These are phyloP conservation scores for Colletotrichum scovillei DNA, from an alignment of 2,329 filamentous ascomycete genomes.

Conservation along the genomic window DNA sequence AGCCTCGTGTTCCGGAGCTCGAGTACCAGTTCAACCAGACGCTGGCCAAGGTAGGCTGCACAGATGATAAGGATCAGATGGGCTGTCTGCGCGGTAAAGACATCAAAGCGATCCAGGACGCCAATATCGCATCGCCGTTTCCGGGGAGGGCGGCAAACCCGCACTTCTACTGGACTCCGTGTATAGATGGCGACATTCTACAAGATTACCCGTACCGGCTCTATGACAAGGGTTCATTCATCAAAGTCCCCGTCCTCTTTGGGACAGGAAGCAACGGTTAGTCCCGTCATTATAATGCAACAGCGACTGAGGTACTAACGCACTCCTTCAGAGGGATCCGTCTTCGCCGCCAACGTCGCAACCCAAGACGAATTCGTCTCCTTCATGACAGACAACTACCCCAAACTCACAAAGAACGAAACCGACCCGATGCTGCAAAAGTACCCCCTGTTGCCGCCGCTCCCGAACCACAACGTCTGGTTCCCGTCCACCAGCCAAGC, in stretches of 20 bases:
- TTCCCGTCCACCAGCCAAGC: constrained; percentile 55
- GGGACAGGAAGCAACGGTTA: constrained; percentile 57
- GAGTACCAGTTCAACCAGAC: constrained; percentile 60
- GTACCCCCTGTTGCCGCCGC: constrained; percentile 51
- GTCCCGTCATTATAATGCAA: constrained; percentile 16
- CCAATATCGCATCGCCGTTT: constrained; percentile 54
- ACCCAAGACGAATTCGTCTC: constrained; percentile 46
- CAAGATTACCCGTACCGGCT: constrained; percentile 53
- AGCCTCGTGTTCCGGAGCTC: constrained; percentile 55
- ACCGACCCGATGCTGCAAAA: constrained; percentile 47
- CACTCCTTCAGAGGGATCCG: constrained; percentile 54
- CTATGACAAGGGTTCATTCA: constrained; percentile 52
- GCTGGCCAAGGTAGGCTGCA: constrained; percentile 50
- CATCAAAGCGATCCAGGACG: constrained; percentile 50
- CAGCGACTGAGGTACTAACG: constrained; percentile 1
- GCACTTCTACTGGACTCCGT: constrained; percentile 63
- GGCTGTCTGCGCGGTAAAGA: constrained; percentile 54
- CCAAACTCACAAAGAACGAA: constrained; percentile 50
- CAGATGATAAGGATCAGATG: constrained; percentile 46
- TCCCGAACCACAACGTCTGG: constrained; percentile 54
- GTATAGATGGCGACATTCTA: constrained; percentile 59
- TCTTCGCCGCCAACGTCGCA: constrained; percentile 54
- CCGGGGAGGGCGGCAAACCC: constrained; percentile 48
- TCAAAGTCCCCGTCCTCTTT: constrained; percentile 57
- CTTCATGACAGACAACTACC: constrained; percentile 62